Conservation (phyloP, 2,329 filamentous ascomycete genomes). For the Malbranchea zuffiana region DNA sequence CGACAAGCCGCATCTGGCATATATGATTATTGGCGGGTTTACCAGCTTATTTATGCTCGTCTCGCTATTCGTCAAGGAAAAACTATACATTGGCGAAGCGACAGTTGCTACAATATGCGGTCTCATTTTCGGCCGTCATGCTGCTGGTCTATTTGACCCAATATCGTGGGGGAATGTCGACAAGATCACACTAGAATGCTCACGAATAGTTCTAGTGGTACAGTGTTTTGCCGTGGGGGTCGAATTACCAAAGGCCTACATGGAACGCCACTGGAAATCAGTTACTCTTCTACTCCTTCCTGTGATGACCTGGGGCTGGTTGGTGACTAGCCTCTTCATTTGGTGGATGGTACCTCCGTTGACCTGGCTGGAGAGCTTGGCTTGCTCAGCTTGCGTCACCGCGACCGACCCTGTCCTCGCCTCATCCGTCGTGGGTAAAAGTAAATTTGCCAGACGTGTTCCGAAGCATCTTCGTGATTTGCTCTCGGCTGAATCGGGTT, state of each 20-base stretch:
- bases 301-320: conserved; percentile 89
- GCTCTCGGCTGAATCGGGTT: conserved; percentile 90
- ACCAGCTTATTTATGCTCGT: conserved; percentile 97
- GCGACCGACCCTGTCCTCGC: conserved; percentile 94
- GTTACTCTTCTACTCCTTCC: conserved; percentile 79
- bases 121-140: conserved; percentile 60
- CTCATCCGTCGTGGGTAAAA: conserved; percentile 95
- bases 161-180: conserved; percentile 54
- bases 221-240: conserved; percentile 65
- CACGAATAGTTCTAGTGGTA: conserved; percentile 60
- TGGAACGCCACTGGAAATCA: conserved; percentile 95
- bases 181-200: conserved; percentile 57
- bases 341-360: conserved; percentile 78
- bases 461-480: conserved; percentile 95
- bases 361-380: conserved; percentile 80
- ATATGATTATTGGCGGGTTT: conserved; percentile 95
- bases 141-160: conserved; percentile 52
- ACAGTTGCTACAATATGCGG: conserved; percentile 70
- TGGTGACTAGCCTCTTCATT: conserved; percentile 78
- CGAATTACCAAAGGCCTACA: conserved; percentile 64
- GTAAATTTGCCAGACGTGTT: conserved; percentile 94
- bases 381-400: conserved; percentile 84
- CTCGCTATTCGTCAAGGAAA: conserved; percentile 96
- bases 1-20: conserved; percentile 93
- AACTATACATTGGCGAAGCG: conserved; percentile 95